Evolutionary conservation across 169 alveolate genomes (phyloP).

Genomic region (Plasmodium yoelii): DNA sequence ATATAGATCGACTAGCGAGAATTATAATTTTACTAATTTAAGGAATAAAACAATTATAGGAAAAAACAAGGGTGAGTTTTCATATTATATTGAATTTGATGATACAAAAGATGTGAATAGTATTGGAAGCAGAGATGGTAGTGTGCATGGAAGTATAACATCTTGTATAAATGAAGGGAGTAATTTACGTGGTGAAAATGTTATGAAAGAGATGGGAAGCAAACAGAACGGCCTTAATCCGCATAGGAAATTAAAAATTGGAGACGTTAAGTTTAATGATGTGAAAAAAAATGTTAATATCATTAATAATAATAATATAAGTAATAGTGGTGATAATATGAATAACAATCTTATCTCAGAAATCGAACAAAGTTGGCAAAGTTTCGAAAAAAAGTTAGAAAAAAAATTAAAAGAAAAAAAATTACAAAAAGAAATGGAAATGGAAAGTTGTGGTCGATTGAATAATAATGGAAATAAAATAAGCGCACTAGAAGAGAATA

Average conservation of each 20-base stretch:
- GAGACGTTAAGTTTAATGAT: background rate
- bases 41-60: conserved; percentile 74
- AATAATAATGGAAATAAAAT: background rate
- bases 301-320: too few species aligned
- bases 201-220: background rate
- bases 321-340: background rate
- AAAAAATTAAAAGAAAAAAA: conserved; percentile 21
- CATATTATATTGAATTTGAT: conserved; percentile 74
- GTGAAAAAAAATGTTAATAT: background rate
- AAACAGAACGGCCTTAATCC: background rate
- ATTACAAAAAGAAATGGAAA: background rate
- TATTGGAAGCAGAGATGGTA: background rate
- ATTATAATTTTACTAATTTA: conserved; percentile 14
- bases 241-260: background rate
- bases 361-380: conserved; percentile 71
- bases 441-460: background rate
- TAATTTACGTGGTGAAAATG: background rate
- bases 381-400: conserved; percentile 66
- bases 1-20: conserved; percentile 55
- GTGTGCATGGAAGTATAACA: background rate
- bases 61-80: conserved; percentile 31
- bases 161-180: background rate
- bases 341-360: conserved; percentile 15
- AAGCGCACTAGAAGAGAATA: conserved; percentile 73
- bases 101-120: conserved; percentile 24